Percentiles rank a stretch among this genome's conserved stretches.
phyloP scores from a whole-genome alignment of 352 stramenopile species.

The Thalassiosira allenii region DNA sequence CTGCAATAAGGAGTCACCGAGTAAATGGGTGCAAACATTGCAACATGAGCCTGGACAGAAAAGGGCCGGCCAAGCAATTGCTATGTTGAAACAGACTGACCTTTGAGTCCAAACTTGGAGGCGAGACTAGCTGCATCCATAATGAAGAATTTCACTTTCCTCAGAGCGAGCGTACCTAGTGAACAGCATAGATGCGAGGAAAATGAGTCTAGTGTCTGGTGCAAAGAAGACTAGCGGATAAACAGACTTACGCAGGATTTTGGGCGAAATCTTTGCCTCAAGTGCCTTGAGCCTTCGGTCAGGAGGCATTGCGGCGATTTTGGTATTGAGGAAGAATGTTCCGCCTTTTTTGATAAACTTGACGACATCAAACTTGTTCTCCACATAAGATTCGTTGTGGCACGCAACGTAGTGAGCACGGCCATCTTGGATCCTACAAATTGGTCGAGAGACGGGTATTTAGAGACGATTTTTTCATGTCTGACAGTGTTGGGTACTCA shows the following conservation, averaged over 20 bases:
- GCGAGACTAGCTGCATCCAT: conserved; percentile 81
- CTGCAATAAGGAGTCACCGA: no score
- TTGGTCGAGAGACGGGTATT: no score
- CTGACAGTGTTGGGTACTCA: no score
- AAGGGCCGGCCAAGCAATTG: no score
- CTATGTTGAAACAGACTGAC: no score
- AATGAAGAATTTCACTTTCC: conserved; percentile 70
- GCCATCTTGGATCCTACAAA: conserved; percentile 62
- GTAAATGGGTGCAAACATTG: background rate
- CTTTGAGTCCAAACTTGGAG: conserved; percentile 68
- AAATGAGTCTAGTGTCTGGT: no score
- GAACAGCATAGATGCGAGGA: no score
- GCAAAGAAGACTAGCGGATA: no score
- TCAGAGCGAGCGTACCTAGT: conserved; percentile 48
- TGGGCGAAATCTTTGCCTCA: conserved; percentile 71
- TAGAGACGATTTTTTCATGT: no score
- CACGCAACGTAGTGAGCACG: conserved; percentile 81
- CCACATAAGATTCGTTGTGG: conserved; percentile 81
- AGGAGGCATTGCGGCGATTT: conserved; percentile 66
- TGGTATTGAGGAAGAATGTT: conserved; percentile 81
- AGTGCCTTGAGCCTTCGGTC: conserved; percentile 68
- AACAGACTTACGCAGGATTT: conserved; percentile 67
- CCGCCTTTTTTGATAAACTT: conserved; percentile 71
- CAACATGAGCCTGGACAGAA: background rate
- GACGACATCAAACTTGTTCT: conserved; percentile 85